Conservation (phyloP, 2,329 filamentous ascomycete species). For the Aschersonia sp. region DNA sequence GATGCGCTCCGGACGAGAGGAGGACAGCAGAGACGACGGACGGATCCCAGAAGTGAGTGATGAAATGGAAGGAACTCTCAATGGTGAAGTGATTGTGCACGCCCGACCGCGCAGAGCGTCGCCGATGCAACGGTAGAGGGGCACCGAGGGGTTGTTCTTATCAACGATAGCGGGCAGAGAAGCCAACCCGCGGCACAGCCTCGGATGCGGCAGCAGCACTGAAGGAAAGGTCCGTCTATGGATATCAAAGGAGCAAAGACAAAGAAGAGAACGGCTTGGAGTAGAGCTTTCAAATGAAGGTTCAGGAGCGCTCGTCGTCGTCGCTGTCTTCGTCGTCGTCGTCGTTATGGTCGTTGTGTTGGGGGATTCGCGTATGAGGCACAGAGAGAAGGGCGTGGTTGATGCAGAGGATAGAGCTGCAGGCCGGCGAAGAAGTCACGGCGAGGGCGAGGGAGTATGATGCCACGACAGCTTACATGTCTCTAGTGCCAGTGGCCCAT, state of each 20-base stretch:
- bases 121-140: constrained; percentile 3
- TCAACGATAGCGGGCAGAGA: background rate
- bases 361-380: too few species aligned
- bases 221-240: background rate
- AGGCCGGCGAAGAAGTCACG: constrained; percentile 2
- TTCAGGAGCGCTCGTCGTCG: background rate
- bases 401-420: background rate
- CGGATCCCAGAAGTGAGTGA: too few species aligned
- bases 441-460: background rate
- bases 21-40: background rate
- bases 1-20: background rate
- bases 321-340: background rate
- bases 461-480: background rate
- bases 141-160: constrained; percentile 5
- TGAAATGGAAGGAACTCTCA: background rate
- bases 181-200: background rate
- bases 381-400: background rate
- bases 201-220: background rate
- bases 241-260: background rate
- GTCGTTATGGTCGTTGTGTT: constrained; percentile 1
- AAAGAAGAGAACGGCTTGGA: background rate
- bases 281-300: background rate
- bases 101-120: background rate
- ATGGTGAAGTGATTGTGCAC: background rate
- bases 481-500: background rate